Evolutionary conservation across 2,329 filamentous ascomycete species (phyloP).

Genomic region (Phyllosticta citrichinensis): DNA sequence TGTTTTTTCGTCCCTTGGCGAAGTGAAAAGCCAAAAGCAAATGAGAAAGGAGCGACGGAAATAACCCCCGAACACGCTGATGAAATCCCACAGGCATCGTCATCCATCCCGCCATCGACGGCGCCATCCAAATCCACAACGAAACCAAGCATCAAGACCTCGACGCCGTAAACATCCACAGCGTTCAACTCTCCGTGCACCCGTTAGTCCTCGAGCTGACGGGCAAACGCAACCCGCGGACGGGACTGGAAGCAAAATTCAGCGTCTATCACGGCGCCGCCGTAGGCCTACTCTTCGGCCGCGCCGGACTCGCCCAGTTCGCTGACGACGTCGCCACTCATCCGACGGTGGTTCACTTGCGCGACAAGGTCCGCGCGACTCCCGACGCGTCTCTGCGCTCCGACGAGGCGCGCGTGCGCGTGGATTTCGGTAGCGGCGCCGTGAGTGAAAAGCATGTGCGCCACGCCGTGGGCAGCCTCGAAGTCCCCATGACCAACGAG

Average conservation of each 20-base stretch:
- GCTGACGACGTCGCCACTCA: constrained; percentile 39
- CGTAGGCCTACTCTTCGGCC: constrained; percentile 40
- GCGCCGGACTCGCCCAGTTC: constrained; percentile 43
- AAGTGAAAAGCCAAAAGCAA: not conserved
- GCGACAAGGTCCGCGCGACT: constrained; percentile 37
- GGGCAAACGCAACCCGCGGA: constrained; percentile 39
- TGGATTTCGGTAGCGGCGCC: constrained; percentile 29
- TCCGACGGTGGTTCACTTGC: constrained; percentile 29
- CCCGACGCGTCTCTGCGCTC: constrained; percentile 31
- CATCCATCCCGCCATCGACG: constrained; percentile 47
- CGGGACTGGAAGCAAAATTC: constrained; percentile 45
- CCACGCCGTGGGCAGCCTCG: constrained; percentile 42
- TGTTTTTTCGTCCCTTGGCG: not conserved
- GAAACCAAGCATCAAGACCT: constrained; percentile 20
- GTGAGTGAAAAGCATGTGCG: constrained; percentile 33
- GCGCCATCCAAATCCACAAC: constrained; percentile 33
- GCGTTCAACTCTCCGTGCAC: constrained; percentile 38
- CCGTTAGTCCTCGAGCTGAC: constrained; percentile 45
- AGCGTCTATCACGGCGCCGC: constrained; percentile 47
- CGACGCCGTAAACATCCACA: constrained; percentile 32
- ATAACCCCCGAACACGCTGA: not conserved
- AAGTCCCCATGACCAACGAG: constrained; percentile 37
- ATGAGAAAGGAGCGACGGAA: not conserved
- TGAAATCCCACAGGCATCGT: constrained; percentile 32
- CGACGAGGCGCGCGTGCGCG: constrained; percentile 33